Conservation (phyloP, 179 eudicot species). For the Nepenthes alata region DNA sequence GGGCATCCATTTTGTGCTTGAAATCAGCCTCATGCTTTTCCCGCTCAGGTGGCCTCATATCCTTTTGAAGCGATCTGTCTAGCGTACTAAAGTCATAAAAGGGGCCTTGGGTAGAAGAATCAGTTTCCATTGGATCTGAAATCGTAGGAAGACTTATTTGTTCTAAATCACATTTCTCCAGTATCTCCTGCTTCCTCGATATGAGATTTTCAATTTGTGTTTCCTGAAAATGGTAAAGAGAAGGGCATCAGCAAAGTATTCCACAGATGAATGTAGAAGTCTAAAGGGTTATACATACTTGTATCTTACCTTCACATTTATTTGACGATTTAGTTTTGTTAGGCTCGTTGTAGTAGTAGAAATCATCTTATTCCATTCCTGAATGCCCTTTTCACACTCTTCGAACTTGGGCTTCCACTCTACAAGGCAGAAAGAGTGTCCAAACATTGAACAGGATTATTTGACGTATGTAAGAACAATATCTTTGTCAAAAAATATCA, state of each 20-base stretch:
- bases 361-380: constrained; percentile 71
- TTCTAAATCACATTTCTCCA: constrained; percentile 81
- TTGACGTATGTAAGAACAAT: too few relatives aligned
- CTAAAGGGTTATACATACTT: neutral
- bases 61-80: constrained; percentile 61
- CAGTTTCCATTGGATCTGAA: constrained; percentile 85
- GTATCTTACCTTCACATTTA: constrained; percentile 60
- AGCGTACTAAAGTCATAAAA: constrained; percentile 62
- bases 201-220: constrained; percentile 53
- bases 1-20: constrained; percentile 55
- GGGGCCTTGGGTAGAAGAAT: constrained; percentile 35
- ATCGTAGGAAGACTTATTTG: constrained; percentile 61
- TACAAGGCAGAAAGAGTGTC: constrained; percentile 8
- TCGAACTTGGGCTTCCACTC: constrained; percentile 80
- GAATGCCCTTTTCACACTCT: constrained; percentile 69
- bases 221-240: constrained; percentile 43
- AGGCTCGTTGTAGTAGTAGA: constrained; percentile 71
- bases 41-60: constrained; percentile 59
- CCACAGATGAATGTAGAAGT: constrained; percentile 1
- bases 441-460: too few relatives aligned
- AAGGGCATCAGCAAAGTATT: neutral
- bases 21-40: constrained; percentile 86
- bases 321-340: constrained; percentile 66
- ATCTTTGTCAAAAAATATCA: too few relatives aligned
- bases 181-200: constrained; percentile 67